Evolutionary conservation across 2,329 filamentous ascomycete genomes (phyloP), one percentile per base, ranked within the genome.

Genomic region (Ophiostoma montium): DNA sequence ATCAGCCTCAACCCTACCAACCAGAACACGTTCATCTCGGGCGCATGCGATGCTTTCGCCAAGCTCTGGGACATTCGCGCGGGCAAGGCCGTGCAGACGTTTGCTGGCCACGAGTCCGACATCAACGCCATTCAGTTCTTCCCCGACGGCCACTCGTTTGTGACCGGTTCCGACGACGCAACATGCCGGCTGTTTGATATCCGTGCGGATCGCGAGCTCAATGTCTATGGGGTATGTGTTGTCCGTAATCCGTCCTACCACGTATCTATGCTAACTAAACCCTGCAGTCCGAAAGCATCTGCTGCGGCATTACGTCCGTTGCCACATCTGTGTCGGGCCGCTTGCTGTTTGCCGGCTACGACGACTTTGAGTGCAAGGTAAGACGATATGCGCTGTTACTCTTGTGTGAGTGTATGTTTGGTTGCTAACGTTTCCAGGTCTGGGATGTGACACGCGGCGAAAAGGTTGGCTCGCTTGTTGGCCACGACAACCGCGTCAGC

Each of bases 111-210:
- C 68, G 92, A 96, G 68, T 95, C 89, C 41, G 92, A 98, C 63
- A 98, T 98, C 73, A 98, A 98, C 67, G 92, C 92, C 59, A 95
- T 98, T 56, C 92, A 96, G 65, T 98, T 96, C 73, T 96, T 96
- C 80, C 92, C 92, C 48, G 94, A 96, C 62, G 92, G 92, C 54
- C 94, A 96, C 66, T 94, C 92, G 23, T 96, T 98, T 62, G 92
- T 94, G 57, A 96, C 92, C 49, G 92, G 92, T 51, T 96, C 92
- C 41, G 92, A 98, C 60, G 92, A 98, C 64, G 92, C 92, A 49
- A 95, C 90, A 35, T 98, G 92, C 75, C 82, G 92, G 57, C 76
- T 98, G 35, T 98, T 98, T 63, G 92, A 98, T 66, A 95, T 98
- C 62, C 86, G 92, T 58, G 92, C 92, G 54, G 92, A 98, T 63